Percentiles rank a stretch among this genome's conserved stretches.
phyloP scores from a whole-genome alignment of 441 rosid genomes.

The Adansonia madagascariensis region DNA sequence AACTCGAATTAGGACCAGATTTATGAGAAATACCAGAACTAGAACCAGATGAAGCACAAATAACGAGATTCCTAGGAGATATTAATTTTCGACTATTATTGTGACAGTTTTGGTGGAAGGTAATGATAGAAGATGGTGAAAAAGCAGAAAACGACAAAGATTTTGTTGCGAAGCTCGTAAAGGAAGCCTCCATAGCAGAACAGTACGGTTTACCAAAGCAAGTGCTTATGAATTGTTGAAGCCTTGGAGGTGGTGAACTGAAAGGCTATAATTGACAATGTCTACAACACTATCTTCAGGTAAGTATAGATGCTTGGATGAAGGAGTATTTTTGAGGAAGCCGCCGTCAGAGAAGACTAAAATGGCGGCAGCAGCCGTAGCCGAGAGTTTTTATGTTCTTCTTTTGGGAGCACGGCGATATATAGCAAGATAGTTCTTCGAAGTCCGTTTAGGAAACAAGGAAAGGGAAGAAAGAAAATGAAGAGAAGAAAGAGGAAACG shows the following conservation, averaged over 20 bases:
- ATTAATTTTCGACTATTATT: conserved; percentile 42
- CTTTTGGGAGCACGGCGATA: not conserved
- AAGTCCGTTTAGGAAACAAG: not conserved
- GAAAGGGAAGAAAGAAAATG: not conserved
- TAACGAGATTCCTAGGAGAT: conserved; percentile 38
- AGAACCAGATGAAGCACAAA: conserved; percentile 55
- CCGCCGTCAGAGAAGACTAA: not conserved
- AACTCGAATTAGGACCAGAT: conserved; percentile 45
- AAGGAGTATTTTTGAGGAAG: conserved; percentile 4
- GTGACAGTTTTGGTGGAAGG: conserved; percentile 30
- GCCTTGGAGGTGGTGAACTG: not conserved
- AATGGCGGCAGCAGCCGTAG: not conserved
- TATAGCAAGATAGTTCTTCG: not conserved
- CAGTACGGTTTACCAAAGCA: conserved; percentile 2
- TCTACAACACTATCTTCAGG: not conserved
- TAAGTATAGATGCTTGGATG: not conserved
- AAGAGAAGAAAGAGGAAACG: not conserved
- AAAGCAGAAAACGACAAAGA: conserved; percentile 14
- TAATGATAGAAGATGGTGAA: conserved; percentile 32
- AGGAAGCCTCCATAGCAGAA: conserved; percentile 36
- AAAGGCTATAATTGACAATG: not conserved
- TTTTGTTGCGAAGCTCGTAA: conserved; percentile 9
- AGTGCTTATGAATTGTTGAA: not conserved
- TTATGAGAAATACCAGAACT: conserved; percentile 45
- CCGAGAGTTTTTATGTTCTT: not conserved